Percentiles rank a stretch among this genome's conserved stretches.
These are phyloP conservation scores for Vararia minispora DNA, from an alignment of 768 basidiomycete genomes.

Conservation along the genomic window DNA sequence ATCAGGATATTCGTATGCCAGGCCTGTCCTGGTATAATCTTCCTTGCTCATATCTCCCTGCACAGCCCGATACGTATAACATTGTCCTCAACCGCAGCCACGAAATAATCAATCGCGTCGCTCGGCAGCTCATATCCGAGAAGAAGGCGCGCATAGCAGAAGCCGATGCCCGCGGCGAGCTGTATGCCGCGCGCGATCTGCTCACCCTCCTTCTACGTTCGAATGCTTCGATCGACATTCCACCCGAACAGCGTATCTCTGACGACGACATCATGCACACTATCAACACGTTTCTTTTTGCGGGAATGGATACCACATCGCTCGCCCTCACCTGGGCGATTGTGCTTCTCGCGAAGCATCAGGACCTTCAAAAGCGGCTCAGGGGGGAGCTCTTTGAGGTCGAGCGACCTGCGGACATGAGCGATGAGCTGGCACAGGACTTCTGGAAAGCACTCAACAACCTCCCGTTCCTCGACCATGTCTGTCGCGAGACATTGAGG, in stretches of 20 bases:
- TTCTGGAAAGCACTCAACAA: slow-evolving; percentile 46
- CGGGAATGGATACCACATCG: slow-evolving; percentile 81
- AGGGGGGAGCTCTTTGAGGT: slow-evolving; percentile 52
- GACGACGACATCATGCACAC: slow-evolving; percentile 82
- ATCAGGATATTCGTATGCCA: slow-evolving; percentile 46
- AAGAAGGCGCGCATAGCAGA: slow-evolving; percentile 68
- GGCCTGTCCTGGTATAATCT: too few relatives aligned
- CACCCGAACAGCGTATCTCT: slow-evolving; percentile 61
- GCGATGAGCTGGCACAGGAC: slow-evolving; percentile 37
- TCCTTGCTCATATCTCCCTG: neutral
- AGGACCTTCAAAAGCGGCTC: slow-evolving; percentile 55
- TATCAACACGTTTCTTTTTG: slow-evolving; percentile 85
- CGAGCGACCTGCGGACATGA: slow-evolving; percentile 32
- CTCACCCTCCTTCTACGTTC: slow-evolving; percentile 69
- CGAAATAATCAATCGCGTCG: slow-evolving; percentile 52
- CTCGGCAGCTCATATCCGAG: slow-evolving; percentile 66
- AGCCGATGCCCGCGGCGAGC: slow-evolving; percentile 37
- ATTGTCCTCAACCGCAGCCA: slow-evolving; percentile 45
- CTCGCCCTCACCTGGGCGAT: slow-evolving; percentile 80
- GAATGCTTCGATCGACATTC: slow-evolving; percentile 61
- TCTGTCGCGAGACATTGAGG: slow-evolving; percentile 66
- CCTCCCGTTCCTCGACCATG: slow-evolving; percentile 66
- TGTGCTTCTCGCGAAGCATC: slow-evolving; percentile 59
- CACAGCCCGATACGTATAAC: slow-evolving; percentile 42
- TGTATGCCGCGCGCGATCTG: slow-evolving; percentile 60